Evolutionary conservation across 2,329 filamentous ascomycete species (phyloP).

Genomic region (Triangularia verruculosa): DNA sequence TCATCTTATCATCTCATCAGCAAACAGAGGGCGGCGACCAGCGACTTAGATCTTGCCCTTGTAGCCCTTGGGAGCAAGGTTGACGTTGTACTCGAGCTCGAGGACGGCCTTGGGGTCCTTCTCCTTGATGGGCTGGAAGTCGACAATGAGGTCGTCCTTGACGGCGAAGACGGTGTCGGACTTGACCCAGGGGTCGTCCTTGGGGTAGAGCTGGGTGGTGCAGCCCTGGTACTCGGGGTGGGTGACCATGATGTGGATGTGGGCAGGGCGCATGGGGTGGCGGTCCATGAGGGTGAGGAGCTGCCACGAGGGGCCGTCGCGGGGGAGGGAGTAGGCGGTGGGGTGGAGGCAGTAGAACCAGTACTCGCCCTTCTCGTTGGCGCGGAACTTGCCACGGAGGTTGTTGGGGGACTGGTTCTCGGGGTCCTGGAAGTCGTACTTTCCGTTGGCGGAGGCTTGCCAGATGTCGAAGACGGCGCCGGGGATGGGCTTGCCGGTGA

Average conservation of each 20-base stretch:
- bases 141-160: slow-evolving; percentile 45
- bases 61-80: slow-evolving; percentile 33
- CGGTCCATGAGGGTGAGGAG: slow-evolving; percentile 54
- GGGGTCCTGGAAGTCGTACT: slow-evolving; percentile 65
- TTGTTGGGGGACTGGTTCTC: slow-evolving; percentile 62
- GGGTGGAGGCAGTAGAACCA: slow-evolving; percentile 54
- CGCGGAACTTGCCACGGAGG: slow-evolving; percentile 63
- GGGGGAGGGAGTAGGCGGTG: slow-evolving; percentile 41
- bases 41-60: slow-evolving; percentile 26
- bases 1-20: slow-evolving; percentile 2
- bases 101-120: slow-evolving; percentile 34
- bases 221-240: slow-evolving; percentile 33
- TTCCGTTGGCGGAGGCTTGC: slow-evolving; percentile 72
- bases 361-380: slow-evolving; percentile 60
- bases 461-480: slow-evolving; percentile 71
- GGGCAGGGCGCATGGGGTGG: slow-evolving; percentile 55
- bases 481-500: slow-evolving; percentile 61
- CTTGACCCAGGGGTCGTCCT: slow-evolving; percentile 57
- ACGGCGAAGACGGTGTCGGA: slow-evolving; percentile 54
- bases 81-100: slow-evolving; percentile 40
- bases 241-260: slow-evolving; percentile 57
- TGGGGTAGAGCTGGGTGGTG: slow-evolving; percentile 69
- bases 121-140: slow-evolving; percentile 31
- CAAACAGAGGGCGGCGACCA: background rate
- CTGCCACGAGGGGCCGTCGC: slow-evolving; percentile 52